These are phyloP conservation scores for Diutina sp. DNA, from an alignment of 1,139 yeast species.

Conservation along the genomic window DNA sequence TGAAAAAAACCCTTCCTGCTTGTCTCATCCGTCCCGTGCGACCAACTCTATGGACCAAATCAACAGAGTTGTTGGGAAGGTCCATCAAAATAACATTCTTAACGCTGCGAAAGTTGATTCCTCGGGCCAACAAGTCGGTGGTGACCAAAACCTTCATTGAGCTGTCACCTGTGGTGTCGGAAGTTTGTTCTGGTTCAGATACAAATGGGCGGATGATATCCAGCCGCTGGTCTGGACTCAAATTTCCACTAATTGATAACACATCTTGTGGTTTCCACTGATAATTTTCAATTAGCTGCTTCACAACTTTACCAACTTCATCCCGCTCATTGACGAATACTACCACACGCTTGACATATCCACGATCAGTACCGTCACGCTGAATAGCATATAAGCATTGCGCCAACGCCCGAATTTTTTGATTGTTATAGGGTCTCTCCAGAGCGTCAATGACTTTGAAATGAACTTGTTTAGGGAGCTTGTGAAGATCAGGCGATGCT, in stretches of 20 bases:
- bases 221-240: slow-evolving; percentile 44
- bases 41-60: slow-evolving; percentile 83
- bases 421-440: slow-evolving; percentile 68
- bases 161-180: slow-evolving; percentile 9
- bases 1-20: slow-evolving; percentile 74
- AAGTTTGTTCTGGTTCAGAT: slow-evolving; percentile 18
- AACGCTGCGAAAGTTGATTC: slow-evolving; percentile 73
- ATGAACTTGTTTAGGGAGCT: slow-evolving; percentile 62
- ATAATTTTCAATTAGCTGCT: slow-evolving; percentile 35
- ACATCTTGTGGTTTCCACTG: slow-evolving; percentile 38
- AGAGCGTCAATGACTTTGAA: slow-evolving; percentile 67
- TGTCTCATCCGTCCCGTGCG: slow-evolving; percentile 91
- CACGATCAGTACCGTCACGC: slow-evolving; percentile 72
- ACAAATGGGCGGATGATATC: slow-evolving; percentile 49
- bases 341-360: slow-evolving; percentile 66
- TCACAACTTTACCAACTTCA: slow-evolving; percentile 47
- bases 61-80: slow-evolving; percentile 74
- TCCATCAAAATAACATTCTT: slow-evolving; percentile 78
- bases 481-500: slow-evolving; percentile 73
- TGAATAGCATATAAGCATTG: slow-evolving; percentile 81
- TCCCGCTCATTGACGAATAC: slow-evolving; percentile 75
- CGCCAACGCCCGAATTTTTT: slow-evolving; percentile 72
- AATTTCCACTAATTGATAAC: slow-evolving; percentile 54
- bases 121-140: slow-evolving; percentile 87
- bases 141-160: slow-evolving; percentile 58